These are phyloP conservation scores for Penicillium nucicola DNA, from an alignment of 495 filamentous ascomycete species.

Conservation along the genomic window DNA sequence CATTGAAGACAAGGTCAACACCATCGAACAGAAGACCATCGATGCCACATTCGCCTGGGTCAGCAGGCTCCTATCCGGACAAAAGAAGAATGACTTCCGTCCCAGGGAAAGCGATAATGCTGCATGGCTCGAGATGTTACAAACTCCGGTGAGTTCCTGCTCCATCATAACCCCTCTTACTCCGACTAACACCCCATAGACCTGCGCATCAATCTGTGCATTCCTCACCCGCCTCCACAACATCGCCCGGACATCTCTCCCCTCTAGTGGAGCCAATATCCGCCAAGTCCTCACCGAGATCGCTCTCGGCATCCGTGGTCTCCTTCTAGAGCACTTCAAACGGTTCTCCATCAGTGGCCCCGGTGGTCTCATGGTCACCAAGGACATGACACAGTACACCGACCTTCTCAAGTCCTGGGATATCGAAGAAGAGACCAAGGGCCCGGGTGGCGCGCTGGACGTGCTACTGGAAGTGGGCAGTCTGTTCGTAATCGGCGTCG, in stretches of 20 bases:
- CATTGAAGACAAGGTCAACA: constrained; percentile 87
- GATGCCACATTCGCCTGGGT: constrained; percentile 81
- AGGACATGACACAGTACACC: constrained; percentile 91
- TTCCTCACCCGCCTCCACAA: constrained; percentile 69
- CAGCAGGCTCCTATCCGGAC: constrained; percentile 65
- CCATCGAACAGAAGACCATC: constrained; percentile 79
- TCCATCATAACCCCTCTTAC: not conserved
- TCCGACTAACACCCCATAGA: constrained; percentile 33
- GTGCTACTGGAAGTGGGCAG: constrained; percentile 91
- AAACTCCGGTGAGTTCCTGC: constrained; percentile 59
- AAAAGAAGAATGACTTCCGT: constrained; percentile 91
- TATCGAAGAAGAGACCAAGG: constrained; percentile 57
- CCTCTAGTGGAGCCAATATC: constrained; percentile 69
- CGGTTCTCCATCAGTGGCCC: constrained; percentile 87
- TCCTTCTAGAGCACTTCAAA: constrained; percentile 90
- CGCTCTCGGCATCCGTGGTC: constrained; percentile 67
- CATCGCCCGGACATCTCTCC: constrained; percentile 62
- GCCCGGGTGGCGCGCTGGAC: constrained; percentile 68
- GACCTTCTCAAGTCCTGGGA: constrained; percentile 78
- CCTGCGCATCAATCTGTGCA: constrained; percentile 71
- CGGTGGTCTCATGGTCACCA: constrained; percentile 90
- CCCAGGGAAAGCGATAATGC: constrained; percentile 80
- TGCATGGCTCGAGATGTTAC: constrained; percentile 71
- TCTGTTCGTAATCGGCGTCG: constrained; percentile 89
- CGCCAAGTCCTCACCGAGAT: constrained; percentile 80